A percentile compares a stretch with the other conserved stretches of the same genome.
Conservation (phyloP, 176 grass and related monocot genomes). For the Phyllostachys edulis region DNA sequence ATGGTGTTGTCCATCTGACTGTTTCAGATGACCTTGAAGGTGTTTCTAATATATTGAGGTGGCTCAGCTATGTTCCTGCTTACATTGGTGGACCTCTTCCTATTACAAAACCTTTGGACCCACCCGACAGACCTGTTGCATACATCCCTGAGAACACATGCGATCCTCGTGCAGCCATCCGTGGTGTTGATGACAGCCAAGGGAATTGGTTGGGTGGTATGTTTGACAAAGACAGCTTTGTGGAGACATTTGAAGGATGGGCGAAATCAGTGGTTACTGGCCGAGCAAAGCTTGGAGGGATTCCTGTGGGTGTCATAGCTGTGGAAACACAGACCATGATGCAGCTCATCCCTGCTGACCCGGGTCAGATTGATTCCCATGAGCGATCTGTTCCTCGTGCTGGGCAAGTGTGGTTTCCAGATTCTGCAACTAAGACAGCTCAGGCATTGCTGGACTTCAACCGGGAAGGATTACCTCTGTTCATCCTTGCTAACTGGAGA, state of each 20-base stretch:
- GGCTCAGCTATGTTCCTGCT: conserved; percentile 98
- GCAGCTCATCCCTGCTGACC: conserved; percentile 89
- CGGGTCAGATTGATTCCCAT: conserved; percentile 87
- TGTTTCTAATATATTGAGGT: conserved; percentile 82
- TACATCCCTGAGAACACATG: conserved; percentile 91
- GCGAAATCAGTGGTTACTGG: conserved; percentile 95
- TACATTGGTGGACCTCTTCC: conserved; percentile 85
- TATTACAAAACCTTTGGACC: conserved; percentile 76
- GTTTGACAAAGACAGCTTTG: conserved; percentile 91
- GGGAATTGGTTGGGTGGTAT: conserved; percentile 96
- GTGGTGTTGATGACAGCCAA: conserved; percentile 56
- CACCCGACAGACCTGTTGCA: conserved; percentile 67
- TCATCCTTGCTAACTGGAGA: conserved; percentile 99
- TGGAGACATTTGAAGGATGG: conserved; percentile 99
- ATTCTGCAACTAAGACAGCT: conserved; percentile 97
- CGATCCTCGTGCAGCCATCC: conserved; percentile 87
- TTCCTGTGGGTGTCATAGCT: conserved; percentile 92
- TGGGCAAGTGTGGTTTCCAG: conserved; percentile 98
- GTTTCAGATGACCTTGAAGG: conserved; percentile 96
- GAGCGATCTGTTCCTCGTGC: conserved; percentile 79
- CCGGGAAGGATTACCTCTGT: conserved; percentile 84
- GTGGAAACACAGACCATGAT: conserved; percentile 95
- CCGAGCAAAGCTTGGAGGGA: conserved; percentile 92
- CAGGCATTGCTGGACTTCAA: conserved; percentile 95
- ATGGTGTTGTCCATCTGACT: conserved; percentile 92